Evolutionary conservation across 805 yeast species (phyloP).

Genomic region (Wickerhamomyces alni): DNA sequence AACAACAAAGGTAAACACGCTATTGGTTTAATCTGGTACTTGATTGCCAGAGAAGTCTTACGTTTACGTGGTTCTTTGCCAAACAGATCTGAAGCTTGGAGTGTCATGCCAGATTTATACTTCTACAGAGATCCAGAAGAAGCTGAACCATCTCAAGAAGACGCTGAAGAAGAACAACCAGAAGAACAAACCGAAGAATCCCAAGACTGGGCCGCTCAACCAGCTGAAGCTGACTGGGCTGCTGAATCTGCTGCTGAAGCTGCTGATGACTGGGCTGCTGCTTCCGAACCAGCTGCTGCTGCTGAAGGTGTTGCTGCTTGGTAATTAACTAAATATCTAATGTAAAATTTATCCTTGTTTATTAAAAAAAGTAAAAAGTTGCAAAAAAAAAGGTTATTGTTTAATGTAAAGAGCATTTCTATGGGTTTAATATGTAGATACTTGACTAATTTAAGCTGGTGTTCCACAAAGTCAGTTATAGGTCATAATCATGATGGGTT

Average conservation of each 20-base stretch:
- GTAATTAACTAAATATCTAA: conserved; percentile 23
- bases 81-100: conserved; percentile 96
- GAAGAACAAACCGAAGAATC: conserved; percentile 63
- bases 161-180: conserved; percentile 44
- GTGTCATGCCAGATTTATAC: conserved; percentile 99
- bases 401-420: not conserved
- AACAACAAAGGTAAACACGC: conserved; percentile 99
- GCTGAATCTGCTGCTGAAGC: conserved; percentile 64
- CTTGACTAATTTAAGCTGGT: too few relatives aligned
- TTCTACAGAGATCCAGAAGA: conserved; percentile 99
- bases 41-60: conserved; percentile 97
- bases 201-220: conserved; percentile 65
- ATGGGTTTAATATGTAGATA: conserved; percentile 3
- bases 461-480: too few relatives aligned
- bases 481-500: too few relatives aligned
- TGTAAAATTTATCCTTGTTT: conserved; percentile 22
- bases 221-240: conserved; percentile 72
- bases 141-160: conserved; percentile 73
- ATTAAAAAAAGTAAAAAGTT: conserved; percentile 1
- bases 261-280: conserved; percentile 58
- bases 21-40: conserved; percentile 99
- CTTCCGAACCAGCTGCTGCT: conserved; percentile 26
- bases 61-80: conserved; percentile 97
- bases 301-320: conserved; percentile 23
- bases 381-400: not conserved